Percentiles rank a stretch among this genome's conserved stretches.
Conservation (phyloP, 768 basidiomycete genomes). For the Rhizopogon vulgaris region DNA sequence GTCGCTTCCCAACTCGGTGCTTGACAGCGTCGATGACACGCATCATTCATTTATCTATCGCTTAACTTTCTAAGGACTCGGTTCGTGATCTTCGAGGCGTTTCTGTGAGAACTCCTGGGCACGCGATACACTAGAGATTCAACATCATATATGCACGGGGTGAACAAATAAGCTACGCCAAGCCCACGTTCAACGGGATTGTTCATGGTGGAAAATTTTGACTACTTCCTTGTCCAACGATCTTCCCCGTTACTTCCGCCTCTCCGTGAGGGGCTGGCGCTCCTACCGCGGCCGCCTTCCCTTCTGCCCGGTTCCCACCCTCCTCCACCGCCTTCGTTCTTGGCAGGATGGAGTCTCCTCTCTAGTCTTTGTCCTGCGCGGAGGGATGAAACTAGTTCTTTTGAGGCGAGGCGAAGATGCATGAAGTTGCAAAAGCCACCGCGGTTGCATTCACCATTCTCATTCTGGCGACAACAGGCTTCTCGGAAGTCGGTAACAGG, state of each 20-base stretch:
- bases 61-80: not conserved
- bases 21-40: not conserved
- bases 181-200: not conserved
- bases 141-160: not conserved
- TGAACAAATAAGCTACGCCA: not conserved
- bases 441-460: constrained; percentile 96
- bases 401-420: constrained; percentile 87
- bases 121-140: not conserved
- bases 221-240: constrained; percentile 63
- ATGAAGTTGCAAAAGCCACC: constrained; percentile 99
- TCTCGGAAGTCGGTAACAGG: constrained; percentile 99
- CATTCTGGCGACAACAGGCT: constrained; percentile 97
- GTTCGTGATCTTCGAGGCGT: not conserved
- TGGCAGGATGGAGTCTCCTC: constrained; percentile 64
- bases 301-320: constrained; percentile 82
- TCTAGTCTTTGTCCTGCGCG: constrained; percentile 81
- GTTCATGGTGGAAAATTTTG: not conserved
- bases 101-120: not conserved
- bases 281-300: constrained; percentile 59
- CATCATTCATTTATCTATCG: not conserved
- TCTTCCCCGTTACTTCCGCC: constrained; percentile 68
- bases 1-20: not conserved
- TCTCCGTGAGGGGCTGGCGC: constrained; percentile 64
- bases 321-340: constrained; percentile 58
- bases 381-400: constrained; percentile 73